phyloP scores from a whole-genome alignment of 2,329 filamentous ascomycete species.

The Beauveria australis region DNA sequence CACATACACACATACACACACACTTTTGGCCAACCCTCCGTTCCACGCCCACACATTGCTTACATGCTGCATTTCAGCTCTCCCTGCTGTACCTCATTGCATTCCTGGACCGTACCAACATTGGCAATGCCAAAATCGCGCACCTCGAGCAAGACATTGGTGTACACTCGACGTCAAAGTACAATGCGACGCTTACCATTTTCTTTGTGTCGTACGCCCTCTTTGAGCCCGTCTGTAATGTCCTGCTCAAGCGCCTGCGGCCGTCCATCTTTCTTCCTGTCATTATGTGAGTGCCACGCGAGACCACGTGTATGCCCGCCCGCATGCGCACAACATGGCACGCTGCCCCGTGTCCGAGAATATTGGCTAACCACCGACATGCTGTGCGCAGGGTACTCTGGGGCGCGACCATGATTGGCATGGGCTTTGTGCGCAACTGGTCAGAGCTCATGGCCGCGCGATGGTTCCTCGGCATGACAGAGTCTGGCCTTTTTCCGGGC shows the following conservation, averaged over 20 bases:
- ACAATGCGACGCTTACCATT: conserved; percentile 68
- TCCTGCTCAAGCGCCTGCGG: conserved; percentile 66
- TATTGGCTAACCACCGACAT: background rate
- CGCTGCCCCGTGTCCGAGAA: background rate
- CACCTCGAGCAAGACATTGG: conserved; percentile 46
- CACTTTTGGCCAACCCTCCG: background rate
- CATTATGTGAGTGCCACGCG: conserved; percentile 58
- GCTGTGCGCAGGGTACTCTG: conserved; percentile 41
- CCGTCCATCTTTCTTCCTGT: conserved; percentile 73
- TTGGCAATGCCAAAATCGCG: conserved; percentile 60
- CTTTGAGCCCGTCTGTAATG: conserved; percentile 71
- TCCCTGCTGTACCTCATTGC: conserved; percentile 66
- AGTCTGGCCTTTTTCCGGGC: conserved; percentile 69
- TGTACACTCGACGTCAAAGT: conserved; percentile 52
- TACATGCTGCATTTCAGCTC: conserved; percentile 31
- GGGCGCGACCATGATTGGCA: conserved; percentile 62
- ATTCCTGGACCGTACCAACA: conserved; percentile 70
- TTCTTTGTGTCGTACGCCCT: conserved; percentile 83
- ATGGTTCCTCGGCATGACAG: conserved; percentile 65
- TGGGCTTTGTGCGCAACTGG: conserved; percentile 58
- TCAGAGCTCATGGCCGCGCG: conserved; percentile 57
- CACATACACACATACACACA: no score
- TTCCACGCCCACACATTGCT: background rate
- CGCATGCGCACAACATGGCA: background rate
- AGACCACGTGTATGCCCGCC: background rate